Base-by-base conservation (phyloP, 164 flowering plant genomes). In the Umbellularia californica region DNA sequence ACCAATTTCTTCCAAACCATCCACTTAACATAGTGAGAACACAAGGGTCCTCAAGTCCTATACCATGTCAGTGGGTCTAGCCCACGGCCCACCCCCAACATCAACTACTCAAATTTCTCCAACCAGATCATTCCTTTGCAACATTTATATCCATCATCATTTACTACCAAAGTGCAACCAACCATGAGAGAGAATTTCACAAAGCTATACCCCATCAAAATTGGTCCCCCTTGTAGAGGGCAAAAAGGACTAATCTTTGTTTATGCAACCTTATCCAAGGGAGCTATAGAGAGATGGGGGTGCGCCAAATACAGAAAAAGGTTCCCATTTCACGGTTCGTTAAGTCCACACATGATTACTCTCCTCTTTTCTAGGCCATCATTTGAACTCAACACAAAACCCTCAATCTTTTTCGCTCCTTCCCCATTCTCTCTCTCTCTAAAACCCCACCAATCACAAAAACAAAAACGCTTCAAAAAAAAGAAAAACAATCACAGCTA, bases 261-360 rank as follows among this genome's bases (percentile, higher is more conserved):
- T 25, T 9, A 64, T 25, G 28, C 15, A 64, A 64, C 67, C n/a
- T 64, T 64, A 25, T 24, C 67, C 28, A 25, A 64, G 67, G 7
- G 60, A 55, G n/a, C 17, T 0, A 55, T 15, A 3, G 60, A 64
- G 33, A 25, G 25, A 0, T 2, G 0, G 33, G 24, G 33, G 30
- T 11, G 28, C 33, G 23, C 15, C 20, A 41, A 41, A 7, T 7
- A 41, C 0, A 41, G 9, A 9, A 0, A 17, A 33, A 19, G 0
- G 14, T 4, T 12, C 70, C 70, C 11, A 5, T 24, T 24, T 14
- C 67, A 64, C 15, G 63, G 72, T 70, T 70, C 72, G 72, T 70
- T 70, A 70, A 52, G 72, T 70, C 33, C 35, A 5, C 20, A 60
- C 72, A 70, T 27, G 72, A 70, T 70, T 51, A 30, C 72, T 12